Percentiles rank a stretch among this genome's conserved stretches.
Evolutionary conservation across 2,329 filamentous ascomycete genomes (phyloP).

Genomic region (Alternaria sp.): DNA sequence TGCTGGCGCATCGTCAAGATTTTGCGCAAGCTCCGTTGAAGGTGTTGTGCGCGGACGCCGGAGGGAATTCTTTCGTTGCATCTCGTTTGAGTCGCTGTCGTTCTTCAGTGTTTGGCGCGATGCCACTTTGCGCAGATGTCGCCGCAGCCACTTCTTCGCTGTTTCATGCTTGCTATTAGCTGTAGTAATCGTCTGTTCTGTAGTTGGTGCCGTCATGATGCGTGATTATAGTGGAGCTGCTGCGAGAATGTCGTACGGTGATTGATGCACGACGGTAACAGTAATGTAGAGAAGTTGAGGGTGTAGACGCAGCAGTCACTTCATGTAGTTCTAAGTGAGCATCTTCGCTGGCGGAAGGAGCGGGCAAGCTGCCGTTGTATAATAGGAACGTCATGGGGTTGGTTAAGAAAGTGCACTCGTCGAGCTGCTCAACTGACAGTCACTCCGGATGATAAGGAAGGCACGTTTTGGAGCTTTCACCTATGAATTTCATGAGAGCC

Average conservation of each 20-base stretch:
- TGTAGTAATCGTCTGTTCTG: constrained; percentile 21
- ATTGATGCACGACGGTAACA: constrained; percentile 25
- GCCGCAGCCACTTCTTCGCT: constrained; percentile 39
- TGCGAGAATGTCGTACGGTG: constrained; percentile 25
- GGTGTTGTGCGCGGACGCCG: constrained; percentile 41
- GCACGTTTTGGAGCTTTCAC: neutral
- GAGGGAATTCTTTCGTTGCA: constrained; percentile 18
- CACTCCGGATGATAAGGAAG: neutral
- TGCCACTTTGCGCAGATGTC: constrained; percentile 31
- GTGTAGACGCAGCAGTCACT: neutral
- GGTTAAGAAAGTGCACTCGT: constrained; percentile 4
- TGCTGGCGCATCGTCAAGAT: neutral
- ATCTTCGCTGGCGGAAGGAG: neutral
- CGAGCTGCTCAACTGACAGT: constrained; percentile 7
- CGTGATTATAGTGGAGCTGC: constrained; percentile 13
- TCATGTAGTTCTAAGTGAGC: neutral
- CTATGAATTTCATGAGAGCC: neutral
- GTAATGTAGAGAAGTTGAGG: constrained; percentile 12
- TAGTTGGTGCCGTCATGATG: constrained; percentile 35
- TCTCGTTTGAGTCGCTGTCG: neutral
- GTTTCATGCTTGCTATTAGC: constrained; percentile 25
- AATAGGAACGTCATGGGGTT: constrained; percentile 1
- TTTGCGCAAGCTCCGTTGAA: constrained; percentile 12
- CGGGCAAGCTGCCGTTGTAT: neutral
- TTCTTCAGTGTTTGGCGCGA: constrained; percentile 24